Percentiles rank a stretch among this genome's conserved stretches.
These are phyloP conservation scores for Globomyces sp. DNA, from an alignment of 371 early-diverging fungal species.

Conservation along the genomic window DNA sequence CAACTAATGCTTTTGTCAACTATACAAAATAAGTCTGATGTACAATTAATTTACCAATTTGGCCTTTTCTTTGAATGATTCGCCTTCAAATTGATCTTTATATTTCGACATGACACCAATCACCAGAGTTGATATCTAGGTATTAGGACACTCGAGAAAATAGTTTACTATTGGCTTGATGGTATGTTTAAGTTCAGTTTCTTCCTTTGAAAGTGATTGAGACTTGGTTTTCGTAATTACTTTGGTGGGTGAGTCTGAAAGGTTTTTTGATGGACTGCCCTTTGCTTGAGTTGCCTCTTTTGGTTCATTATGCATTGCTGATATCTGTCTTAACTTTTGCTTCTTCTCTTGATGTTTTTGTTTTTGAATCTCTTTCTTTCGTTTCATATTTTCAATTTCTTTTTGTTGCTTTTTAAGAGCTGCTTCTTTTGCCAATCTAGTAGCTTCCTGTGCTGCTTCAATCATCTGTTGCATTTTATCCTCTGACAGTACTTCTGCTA, in stretches of 20 bases:
- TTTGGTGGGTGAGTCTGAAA: slow-evolving; percentile 8
- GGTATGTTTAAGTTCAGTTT: not conserved
- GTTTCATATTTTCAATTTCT: slow-evolving; percentile 1
- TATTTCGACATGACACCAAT: slow-evolving; percentile 64
- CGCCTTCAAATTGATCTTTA: slow-evolving; percentile 54
- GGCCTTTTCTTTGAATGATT: slow-evolving; percentile 70
- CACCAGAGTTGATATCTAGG: slow-evolving; percentile 57
- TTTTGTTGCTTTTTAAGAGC: slow-evolving; percentile 5
- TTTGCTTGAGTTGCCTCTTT: slow-evolving; percentile 10
- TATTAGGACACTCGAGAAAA: no score
- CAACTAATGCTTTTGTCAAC: slow-evolving; percentile 11
- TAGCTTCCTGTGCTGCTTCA: slow-evolving; percentile 8
- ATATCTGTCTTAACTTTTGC: not conserved
- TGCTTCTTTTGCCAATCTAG: not conserved
- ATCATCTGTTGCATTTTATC: slow-evolving; percentile 13
- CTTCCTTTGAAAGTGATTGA: slow-evolving; percentile 6
- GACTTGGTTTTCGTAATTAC: slow-evolving; percentile 3
- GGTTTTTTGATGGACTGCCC: slow-evolving; percentile 14
- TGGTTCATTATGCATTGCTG: slow-evolving; percentile 1
- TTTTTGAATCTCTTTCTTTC: not conserved
- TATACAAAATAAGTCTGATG: not conserved
- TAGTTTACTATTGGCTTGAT: no score
- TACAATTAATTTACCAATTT: slow-evolving; percentile 45
- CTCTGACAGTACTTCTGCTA: not conserved
- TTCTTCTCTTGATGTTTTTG: slow-evolving; percentile 4